Evolutionary conservation across 495 filamentous ascomycete genomes (phyloP), one percentile per base, ranked within the genome.

Genomic region (Schizothecium vesticola): DNA sequence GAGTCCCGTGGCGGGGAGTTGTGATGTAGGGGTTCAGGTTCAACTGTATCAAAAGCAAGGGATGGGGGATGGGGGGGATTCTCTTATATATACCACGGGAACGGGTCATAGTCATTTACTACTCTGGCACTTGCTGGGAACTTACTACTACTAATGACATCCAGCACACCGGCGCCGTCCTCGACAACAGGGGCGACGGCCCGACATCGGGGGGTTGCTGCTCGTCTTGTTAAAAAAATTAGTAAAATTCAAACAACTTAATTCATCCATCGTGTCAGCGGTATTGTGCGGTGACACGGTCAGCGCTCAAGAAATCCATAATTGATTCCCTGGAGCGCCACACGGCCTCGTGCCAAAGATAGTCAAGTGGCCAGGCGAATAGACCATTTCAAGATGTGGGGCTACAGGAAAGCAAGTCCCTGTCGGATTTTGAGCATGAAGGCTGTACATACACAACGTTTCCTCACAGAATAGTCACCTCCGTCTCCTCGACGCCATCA

Each of bases 21-120:
- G 31, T 61, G 25, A 61, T 65, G 13, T 62, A 24, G 57, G 31
- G 31, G 16, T 7, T 36, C 5, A 4, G n/a, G n/a, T n/a, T n/a
- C n/a, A n/a, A n/a, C 29, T 33, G 63, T 67, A 61, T 66, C 59
- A 23, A 55, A 62, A 36, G 59, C 43, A 51, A 13, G 19, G 31
- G 43, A 25, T n/a, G 1, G 43, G 19, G 31, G 43, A 25, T n/a
- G 1, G 43, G 19, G 43, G 43, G 16, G 7, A 51, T 8, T 51
- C 16, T 51, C 16, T 5, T 2, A 51, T 7, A 51, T 51, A 51
- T 51, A 51, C 43, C 43, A 51, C 16, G 43, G 43, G 19, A 8
- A 51, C 19, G 19, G 43, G 43, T n/a, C 43, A 51, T 51, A 19
- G 43, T 7, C 19, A 8, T 8, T 19, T 19, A 19, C 6, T 51